These are phyloP conservation scores for Zygoascus ofunaensis DNA, from an alignment of 805 yeast species.

Conservation along the genomic window DNA sequence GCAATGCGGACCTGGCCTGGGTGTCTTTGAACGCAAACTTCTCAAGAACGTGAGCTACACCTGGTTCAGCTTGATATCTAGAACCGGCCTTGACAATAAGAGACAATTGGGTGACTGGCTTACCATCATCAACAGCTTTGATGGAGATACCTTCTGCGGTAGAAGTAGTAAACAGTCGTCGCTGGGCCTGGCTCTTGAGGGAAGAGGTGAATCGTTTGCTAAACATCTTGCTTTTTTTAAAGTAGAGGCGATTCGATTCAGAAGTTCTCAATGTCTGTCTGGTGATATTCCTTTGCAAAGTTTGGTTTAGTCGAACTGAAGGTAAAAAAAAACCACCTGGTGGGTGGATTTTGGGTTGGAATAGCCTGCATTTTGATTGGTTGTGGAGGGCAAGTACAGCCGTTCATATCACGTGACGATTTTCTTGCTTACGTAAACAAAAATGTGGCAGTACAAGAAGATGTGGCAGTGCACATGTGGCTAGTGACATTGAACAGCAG, in stretches of 20 bases:
- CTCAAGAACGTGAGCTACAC: conserved; percentile 77
- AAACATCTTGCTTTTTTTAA: background rate
- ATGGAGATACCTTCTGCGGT: conserved; percentile 24
- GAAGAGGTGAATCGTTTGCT: background rate
- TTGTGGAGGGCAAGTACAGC: background rate
- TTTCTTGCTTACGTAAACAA: background rate
- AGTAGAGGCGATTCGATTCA: too few species aligned
- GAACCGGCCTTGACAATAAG: conserved; percentile 85
- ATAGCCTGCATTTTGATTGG: conserved; percentile 1
- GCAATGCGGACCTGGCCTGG: conserved; percentile 71
- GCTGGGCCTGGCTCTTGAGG: background rate
- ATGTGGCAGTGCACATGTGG: too few species aligned
- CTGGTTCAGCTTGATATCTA: conserved; percentile 59
- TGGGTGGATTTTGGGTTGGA: background rate
- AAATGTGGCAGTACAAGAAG: too few species aligned
- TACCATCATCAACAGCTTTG: conserved; percentile 38
- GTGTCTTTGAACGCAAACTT: conserved; percentile 77
- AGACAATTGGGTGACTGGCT: conserved; percentile 65
- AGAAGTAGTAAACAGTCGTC: conserved; percentile 20
- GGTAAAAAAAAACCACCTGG: too few species aligned
- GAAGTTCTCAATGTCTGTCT: too few species aligned
- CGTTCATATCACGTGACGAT: too few species aligned
- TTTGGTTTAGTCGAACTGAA: too few species aligned
- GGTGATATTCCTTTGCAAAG: background rate
- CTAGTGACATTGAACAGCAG: too few species aligned